phyloP scores from a whole-genome alignment of 345 rosid genomes.

The Lumnitzera racemosa region DNA sequence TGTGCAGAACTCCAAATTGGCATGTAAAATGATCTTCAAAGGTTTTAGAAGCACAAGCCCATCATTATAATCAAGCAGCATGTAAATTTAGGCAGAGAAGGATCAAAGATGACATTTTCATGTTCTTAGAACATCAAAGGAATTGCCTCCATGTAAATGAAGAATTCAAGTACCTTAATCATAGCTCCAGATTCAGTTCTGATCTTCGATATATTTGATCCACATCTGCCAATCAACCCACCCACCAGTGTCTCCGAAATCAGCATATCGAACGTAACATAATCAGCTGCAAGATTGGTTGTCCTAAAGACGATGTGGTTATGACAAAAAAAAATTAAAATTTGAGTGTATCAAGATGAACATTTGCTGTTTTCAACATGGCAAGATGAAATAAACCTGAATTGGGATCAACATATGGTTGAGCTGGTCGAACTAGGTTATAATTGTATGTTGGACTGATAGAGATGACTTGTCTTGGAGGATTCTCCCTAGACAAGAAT shows the following conservation, averaged over 20 bases:
- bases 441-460: conserved; percentile 53
- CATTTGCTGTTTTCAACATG: conserved; percentile 6
- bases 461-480: conserved; percentile 57
- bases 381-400: conserved; percentile 40
- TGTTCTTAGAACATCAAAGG: neutral
- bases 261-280: conserved; percentile 57
- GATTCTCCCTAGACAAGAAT: conserved; percentile 35
- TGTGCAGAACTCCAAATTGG: neutral
- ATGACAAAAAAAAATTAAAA: conserved; percentile 33
- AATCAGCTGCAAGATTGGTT: conserved; percentile 70
- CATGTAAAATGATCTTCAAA: neutral
- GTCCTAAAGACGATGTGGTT: conserved; percentile 56
- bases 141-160: neutral
- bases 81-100: neutral
- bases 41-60: too few relatives aligned
- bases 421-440: conserved; percentile 27
- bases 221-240: conserved; percentile 55
- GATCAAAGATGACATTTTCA: neutral
- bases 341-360: conserved; percentile 24
- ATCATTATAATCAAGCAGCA: too few relatives aligned
- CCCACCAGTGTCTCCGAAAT: conserved; percentile 51
- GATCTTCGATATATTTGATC: conserved; percentile 64
- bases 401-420: conserved; percentile 33
- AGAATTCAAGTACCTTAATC: conserved; percentile 32
- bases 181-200: conserved; percentile 59